Evolutionary conservation across 768 basidiomycete species (phyloP), one percentile per base, ranked within the genome.

Genomic region (Phaeolepiota aurea): DNA sequence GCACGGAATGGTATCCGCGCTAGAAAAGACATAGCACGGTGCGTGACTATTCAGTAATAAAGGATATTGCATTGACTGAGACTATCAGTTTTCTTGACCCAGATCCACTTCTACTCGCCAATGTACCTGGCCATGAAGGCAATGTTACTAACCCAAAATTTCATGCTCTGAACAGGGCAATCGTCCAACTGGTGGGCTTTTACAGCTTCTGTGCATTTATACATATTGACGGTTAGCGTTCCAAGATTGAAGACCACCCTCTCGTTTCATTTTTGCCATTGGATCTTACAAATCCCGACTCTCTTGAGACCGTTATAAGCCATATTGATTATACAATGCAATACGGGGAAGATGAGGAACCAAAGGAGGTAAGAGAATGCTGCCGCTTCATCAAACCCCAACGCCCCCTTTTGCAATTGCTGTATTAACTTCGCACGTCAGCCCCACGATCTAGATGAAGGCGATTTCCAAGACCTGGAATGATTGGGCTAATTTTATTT

Each of bases 291-390:
- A 77, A 79, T 46, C 76, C 91, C 37, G 90, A 96, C 52, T 93
- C 91, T 1, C 71, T 99, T 39, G 87, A 89, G 54, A 82, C 77
- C 2, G 81, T 97, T 7, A 71, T 99, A 44, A 92, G 90, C 57
- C 92, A 99, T 58, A 87, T 99, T 40, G 96, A 99, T 65, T 94
- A 90, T 52, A 86, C 90, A 43, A 92, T 99, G 81, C 96, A 99
- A 57, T 99, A 96, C 53, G 94, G 94, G 22, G 94, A 98, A 65
- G 90, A 93, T 44, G 94, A 99, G 57, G 94, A 99, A 55, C 93
- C 94, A 12, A 91, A 85, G 69, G 89, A 89, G 78, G 87, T 86
- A 53, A 43, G 69, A 42, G 21, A 42, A 36, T 32, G 21, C n/a
- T n/a, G n/a, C n/a, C n/a, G n/a, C n/a, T n/a, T n/a, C n/a, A n/a